Evolutionary conservation across 2,329 filamentous ascomycete species (phyloP).

Genomic region (Penicillium occitanis): DNA sequence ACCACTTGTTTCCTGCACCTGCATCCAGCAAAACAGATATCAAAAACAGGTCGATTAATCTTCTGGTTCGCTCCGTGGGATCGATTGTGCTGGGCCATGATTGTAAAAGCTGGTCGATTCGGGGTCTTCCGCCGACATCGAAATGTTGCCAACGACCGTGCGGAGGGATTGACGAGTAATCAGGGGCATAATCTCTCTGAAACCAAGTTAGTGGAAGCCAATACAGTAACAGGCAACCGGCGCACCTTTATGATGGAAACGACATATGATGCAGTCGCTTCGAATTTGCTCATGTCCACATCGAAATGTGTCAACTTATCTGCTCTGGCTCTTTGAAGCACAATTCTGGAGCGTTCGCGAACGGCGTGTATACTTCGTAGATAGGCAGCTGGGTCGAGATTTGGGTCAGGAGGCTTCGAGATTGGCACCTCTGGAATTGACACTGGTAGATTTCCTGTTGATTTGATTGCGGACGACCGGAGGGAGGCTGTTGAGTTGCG

Average conservation of each 20-base stretch:
- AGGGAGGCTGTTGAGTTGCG: constrained; percentile 49
- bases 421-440: constrained; percentile 74
- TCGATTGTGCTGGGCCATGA: constrained; percentile 50
- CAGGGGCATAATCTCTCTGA: constrained; percentile 68
- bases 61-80: constrained; percentile 51
- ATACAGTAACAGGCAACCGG: not conserved
- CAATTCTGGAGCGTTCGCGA: constrained; percentile 70
- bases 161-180: constrained; percentile 74
- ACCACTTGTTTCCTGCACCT: constrained; percentile 86
- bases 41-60: constrained; percentile 62
- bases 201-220: not conserved
- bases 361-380: constrained; percentile 87
- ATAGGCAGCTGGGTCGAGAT: constrained; percentile 84
- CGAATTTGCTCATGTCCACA: constrained; percentile 81
- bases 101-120: constrained; percentile 48
- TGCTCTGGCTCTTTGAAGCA: constrained; percentile 72
- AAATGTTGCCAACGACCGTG: constrained; percentile 69
- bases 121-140: constrained; percentile 55
- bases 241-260: constrained; percentile 91
- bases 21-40: constrained; percentile 63
- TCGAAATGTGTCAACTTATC: constrained; percentile 83
- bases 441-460: constrained; percentile 48
- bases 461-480: constrained; percentile 50
- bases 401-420: constrained; percentile 81
- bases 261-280: constrained; percentile 80